Evolutionary conservation across 1,284 basidiomycete genomes (phyloP), one percentile per base, ranked within the genome.

Genomic region (Moesziomyces sp.): DNA sequence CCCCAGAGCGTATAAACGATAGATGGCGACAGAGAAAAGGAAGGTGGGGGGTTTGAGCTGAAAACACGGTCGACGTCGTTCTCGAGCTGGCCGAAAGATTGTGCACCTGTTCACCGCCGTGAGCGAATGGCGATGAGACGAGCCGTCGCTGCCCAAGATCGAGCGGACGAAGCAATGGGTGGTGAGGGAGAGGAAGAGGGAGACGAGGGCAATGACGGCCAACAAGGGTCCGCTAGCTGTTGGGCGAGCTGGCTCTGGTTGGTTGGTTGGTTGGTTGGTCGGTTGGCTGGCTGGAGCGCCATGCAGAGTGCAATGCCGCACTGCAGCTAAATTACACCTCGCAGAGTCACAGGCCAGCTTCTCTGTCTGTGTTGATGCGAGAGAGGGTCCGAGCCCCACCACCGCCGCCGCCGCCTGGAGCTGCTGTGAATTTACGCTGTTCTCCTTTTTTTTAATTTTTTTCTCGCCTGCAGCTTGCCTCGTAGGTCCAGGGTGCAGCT

Each of bases 151-250:
- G 65, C 58, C 40, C 47, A 40, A 42, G 49, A 51, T 35, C 54
- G 59, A 58, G 55, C 44, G 56, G 48, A 62, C 66, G 24, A 58
- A 52, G 56, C 66, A 26, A 54, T 57, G 58, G 30, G 55, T 61
- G 66, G 42, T 62, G 56, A 45, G 11, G 48, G 30, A 34, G 38
- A 38, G 26, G 30, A 0, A 46, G 44, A 4, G 28, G 35, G 16
- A 11, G 28, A 16, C 28, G 46, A 46, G 4, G n/a, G 5, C 43
- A 18, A 52, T 9, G 42, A 40, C 38, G 38, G 16, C 38, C 38
- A 18, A 34, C 30, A 11, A 34, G 30, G 30, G 30, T 34, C 30
- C 30, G 10, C 30, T 34, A 13, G 30, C 30, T 11, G 30, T 34
- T 34, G 30, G 30, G 30, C 30, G 30, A 34, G 5, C 26, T 28